These are phyloP conservation scores for Botrytis aclada DNA, from an alignment of 2,329 filamentous ascomycete genomes.

Conservation along the genomic window DNA sequence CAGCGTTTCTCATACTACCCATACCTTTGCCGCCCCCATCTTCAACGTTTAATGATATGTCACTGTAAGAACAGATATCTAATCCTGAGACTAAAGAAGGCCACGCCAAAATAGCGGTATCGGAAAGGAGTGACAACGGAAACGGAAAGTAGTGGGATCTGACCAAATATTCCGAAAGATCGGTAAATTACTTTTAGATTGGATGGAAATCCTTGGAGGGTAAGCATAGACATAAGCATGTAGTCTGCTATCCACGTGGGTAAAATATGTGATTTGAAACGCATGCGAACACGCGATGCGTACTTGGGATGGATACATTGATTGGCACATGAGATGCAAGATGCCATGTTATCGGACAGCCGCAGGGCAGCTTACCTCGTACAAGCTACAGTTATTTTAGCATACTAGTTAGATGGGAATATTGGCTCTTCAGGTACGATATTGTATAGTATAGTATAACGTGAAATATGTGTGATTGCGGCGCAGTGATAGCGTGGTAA, in stretches of 20 bases:
- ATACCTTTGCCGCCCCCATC: background rate
- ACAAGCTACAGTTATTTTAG: background rate
- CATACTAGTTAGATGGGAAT: background rate
- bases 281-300: background rate
- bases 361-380: background rate
- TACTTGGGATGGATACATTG: background rate
- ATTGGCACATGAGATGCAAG: background rate
- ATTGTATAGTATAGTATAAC: background rate
- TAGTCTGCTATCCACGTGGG: background rate
- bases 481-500: background rate
- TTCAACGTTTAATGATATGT: background rate
- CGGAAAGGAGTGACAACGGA: background rate
- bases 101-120: background rate
- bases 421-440: background rate
- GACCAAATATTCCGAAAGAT: background rate
- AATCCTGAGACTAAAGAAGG: background rate
- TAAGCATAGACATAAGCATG: background rate
- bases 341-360: background rate
- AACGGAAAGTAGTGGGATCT: background rate
- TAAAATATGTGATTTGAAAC: background rate
- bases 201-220: background rate
- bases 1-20: background rate
- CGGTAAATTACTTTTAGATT: background rate
- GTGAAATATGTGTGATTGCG: conserved; percentile 3
- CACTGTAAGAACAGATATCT: background rate